Percentiles rank a stretch among this genome's conserved stretches.
These are phyloP conservation scores for Jatropha multifida DNA, from an alignment of 441 rosid species.

Conservation along the genomic window DNA sequence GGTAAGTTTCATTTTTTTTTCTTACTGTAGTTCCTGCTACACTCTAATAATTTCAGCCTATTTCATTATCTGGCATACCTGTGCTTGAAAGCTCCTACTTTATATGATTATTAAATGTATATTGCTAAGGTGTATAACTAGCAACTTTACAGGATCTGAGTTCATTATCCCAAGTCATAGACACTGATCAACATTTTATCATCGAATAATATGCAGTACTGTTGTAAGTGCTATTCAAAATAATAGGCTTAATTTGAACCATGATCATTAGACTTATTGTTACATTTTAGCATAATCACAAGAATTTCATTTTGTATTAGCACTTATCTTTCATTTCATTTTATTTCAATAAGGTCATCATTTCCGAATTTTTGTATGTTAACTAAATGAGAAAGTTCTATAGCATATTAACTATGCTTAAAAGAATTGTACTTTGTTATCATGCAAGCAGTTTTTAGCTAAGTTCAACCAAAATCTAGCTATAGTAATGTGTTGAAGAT, in stretches of 20 bases:
- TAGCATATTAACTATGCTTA: no score
- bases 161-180: not conserved
- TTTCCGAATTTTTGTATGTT: no score
- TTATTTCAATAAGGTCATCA: no score
- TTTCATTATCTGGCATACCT: not conserved
- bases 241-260: no score
- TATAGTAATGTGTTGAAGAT: no score
- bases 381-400: no score
- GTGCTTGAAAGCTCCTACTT: not conserved
- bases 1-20: not conserved
- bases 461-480: no score
- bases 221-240: no score
- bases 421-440: not conserved
- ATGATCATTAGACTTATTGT: no score
- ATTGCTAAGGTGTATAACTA: not conserved
- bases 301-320: no score
- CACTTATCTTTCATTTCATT: no score
- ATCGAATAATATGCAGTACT: not conserved
- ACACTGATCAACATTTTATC: not conserved
- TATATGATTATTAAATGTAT: not conserved
- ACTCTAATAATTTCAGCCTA: not conserved
- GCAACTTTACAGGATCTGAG: not conserved
- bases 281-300: no score
- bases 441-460: not conserved
- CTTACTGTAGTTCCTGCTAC: not conserved